Base-by-base conservation (phyloP, 257 asterid species). In the Marsdenia floribunda region DNA sequence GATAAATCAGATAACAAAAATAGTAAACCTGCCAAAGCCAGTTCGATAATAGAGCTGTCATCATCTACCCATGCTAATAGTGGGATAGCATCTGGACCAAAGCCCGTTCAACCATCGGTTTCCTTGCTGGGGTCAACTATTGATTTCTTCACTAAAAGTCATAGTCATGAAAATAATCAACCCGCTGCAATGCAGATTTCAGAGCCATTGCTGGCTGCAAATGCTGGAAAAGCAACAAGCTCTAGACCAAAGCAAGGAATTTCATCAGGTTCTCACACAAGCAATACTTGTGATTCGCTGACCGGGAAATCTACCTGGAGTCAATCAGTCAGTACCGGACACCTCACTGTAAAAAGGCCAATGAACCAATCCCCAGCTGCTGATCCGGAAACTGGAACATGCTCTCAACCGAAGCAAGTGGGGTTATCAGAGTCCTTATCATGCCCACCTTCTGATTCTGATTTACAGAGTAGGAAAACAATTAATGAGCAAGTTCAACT, bases 171-270 rank as follows among this genome's bases (percentile, higher is more conserved):
- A 49, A 29, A 24, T 42, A 60, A 40, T 16, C 76, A 71, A 57
- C 71, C 74, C 57, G 67, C 72, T 71, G 72, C 42, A 59, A 63
- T 46, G 52, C 65, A 53, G 71, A 21, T 46, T 22, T 65, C 8
- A 38, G 65, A 50, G 35, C 78, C 63, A 55, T 55, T 55, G 33
- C 49, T 57, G 49, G 42, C 40, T 57, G 76, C 76, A 29, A 38
- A 13, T 66, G 37, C 69, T 15, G 38, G 64, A 68, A 69, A 46
- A 4, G 47, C 37, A 15, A 44, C 68, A 57, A 55, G 54, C 46
- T 63, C 70, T 63, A 50, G 73, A 33, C 37, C 74, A 46, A 66
- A 72, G 64, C 74, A 57, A 22, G 68, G n/a, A 38, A 49, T 14
- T 14, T 35, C 50, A 6, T 64, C 64, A 12, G 49, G 24, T 46